Evolutionary conservation across 2,329 filamentous ascomycete species (phyloP), one percentile per base, ranked within the genome.

Genomic region (Colletotrichum chlorophyti): DNA sequence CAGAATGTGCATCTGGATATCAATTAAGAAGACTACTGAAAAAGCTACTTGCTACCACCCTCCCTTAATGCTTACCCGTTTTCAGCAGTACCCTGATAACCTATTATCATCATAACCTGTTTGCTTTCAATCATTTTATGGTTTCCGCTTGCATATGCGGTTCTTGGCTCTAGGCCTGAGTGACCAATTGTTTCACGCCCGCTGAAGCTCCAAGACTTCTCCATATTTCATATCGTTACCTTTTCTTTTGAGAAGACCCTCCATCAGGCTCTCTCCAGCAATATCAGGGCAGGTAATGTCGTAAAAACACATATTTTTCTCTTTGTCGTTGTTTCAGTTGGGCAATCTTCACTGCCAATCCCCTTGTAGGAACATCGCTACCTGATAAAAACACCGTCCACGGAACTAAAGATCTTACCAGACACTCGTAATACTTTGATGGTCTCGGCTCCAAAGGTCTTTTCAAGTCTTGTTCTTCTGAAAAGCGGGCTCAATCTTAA

Each of bases 301-400:
- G 64, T 70, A 60, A 67, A 0, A 75, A 77, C 26, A 68, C 70
- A 0, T 77, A n/a, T n/a, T 75, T 0, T 76, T 79, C 60, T 77
- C 76, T 0, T 41, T 76, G 71, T 68, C 2, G 49, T 76, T 2
- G 61, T 76, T 6, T 73, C 71, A 10, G 61, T 66, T 5, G 64
- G 70, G 15, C 70, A 74, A 24, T 27, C 59, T 0, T 54, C 68
- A 5, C 51, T 66, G 7, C 53, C 60, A 4, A 54, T 65, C 2
- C 70, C 72, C 2, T 23, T 78, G 6, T 79, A 75, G 75, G 72
- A 78, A 50, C 76, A 75, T 43, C 76, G 78, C 40, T 74, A 78
- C 43, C 67, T 74, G 1, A 69, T 70, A 4, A 50, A 66, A 63
- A 49, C 5, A 78, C 76, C 23, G 61, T 66, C 6, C 66, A 69